Percentiles rank a stretch among this genome's conserved stretches.
These are phyloP conservation scores for Phytophthora megakarya DNA, from an alignment of 352 stramenopile genomes.

Conservation along the genomic window DNA sequence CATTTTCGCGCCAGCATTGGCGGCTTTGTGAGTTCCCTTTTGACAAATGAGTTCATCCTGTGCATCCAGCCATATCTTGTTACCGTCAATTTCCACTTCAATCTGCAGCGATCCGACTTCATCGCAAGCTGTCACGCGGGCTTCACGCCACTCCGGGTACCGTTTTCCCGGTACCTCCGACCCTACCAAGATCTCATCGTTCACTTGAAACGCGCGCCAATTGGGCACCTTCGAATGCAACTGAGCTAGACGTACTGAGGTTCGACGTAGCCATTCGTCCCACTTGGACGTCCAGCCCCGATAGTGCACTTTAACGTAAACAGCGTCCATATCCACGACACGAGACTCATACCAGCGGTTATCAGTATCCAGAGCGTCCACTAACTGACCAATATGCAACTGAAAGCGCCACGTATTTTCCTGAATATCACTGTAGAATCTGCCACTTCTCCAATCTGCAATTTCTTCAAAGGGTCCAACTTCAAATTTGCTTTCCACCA, in stretches of 20 bases:
- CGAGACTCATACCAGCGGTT: slow-evolving; percentile 79
- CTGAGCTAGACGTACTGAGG: slow-evolving; percentile 88
- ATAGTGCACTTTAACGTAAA: slow-evolving; percentile 94
- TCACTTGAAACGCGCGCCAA: slow-evolving; percentile 67
- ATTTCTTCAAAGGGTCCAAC: not conserved
- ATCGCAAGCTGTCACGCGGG: slow-evolving; percentile 41
- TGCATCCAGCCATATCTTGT: slow-evolving; percentile 60
- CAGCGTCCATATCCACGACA: slow-evolving; percentile 49
- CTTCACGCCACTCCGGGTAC: slow-evolving; percentile 70
- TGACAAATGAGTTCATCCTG: slow-evolving; percentile 72
- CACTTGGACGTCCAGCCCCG: slow-evolving; percentile 96
- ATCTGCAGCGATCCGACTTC: slow-evolving; percentile 41
- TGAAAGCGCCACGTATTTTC: slow-evolving; percentile 63
- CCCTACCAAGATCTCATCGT: slow-evolving; percentile 63
- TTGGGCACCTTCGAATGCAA: slow-evolving; percentile 86
- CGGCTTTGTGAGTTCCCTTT: slow-evolving; percentile 58
- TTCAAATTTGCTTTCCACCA: slow-evolving; percentile 54
- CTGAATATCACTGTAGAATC: slow-evolving; percentile 56
- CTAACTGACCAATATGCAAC: slow-evolving; percentile 56
- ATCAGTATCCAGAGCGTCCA: slow-evolving; percentile 76
- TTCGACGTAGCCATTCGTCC: slow-evolving; percentile 95
- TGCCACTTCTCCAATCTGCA: slow-evolving; percentile 50
- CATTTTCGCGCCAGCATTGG: slow-evolving; percentile 38
- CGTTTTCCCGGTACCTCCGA: slow-evolving; percentile 38
- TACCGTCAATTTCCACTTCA: slow-evolving; percentile 50